These are phyloP conservation scores for Sclerotinia spermophila DNA, from an alignment of 2,329 filamentous ascomycete genomes.

Conservation along the genomic window DNA sequence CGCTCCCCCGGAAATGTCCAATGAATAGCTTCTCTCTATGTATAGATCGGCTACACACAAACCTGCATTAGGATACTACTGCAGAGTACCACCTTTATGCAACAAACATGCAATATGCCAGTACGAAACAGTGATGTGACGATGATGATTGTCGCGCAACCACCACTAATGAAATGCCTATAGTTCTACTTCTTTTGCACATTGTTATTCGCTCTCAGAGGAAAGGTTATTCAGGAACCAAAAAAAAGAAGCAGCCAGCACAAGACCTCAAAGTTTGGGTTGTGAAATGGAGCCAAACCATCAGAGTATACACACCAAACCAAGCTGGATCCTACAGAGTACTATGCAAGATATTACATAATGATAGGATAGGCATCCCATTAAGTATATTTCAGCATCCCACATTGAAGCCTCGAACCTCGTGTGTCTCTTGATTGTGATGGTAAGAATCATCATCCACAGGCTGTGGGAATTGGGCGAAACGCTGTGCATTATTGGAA, in stretches of 20 bases:
- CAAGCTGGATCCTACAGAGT: neutral
- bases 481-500: constrained; percentile 18
- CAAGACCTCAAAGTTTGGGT: neutral
- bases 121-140: neutral
- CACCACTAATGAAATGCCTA: neutral
- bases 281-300: neutral
- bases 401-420: neutral
- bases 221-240: neutral
- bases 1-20: neutral
- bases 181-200: neutral
- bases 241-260: neutral
- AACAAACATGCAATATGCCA: constrained; percentile 17
- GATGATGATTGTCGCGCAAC: constrained; percentile 5
- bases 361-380: constrained; percentile 7
- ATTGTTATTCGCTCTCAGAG: neutral
- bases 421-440: neutral
- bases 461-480: constrained; percentile 16
- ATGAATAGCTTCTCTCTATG: constrained; percentile 8
- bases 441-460: neutral
- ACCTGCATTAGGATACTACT: constrained; percentile 3
- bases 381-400: neutral
- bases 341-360: too few relatives aligned
- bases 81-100: constrained; percentile 14
- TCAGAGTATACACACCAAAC: neutral
- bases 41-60: constrained; percentile 14